phyloP scores from a whole-genome alignment of 768 basidiomycete species.

The Phaffia tasmanica region DNA sequence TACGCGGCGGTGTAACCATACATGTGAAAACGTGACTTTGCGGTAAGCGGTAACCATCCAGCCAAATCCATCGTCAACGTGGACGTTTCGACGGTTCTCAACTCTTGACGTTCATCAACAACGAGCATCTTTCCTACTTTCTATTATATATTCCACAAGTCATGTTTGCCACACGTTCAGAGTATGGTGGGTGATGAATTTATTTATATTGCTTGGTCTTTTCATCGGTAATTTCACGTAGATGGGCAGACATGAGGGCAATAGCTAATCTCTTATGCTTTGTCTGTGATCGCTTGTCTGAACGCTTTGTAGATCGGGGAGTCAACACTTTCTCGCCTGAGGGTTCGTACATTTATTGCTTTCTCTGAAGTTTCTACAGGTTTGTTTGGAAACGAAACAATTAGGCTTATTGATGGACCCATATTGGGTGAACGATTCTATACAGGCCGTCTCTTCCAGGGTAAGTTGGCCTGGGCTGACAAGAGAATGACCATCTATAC shows the following conservation, averaged over 20 bases:
- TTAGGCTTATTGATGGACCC: conserved; percentile 41
- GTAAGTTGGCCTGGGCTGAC: conserved; percentile 40
- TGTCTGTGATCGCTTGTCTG: background rate
- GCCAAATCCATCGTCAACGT: too few relatives aligned
- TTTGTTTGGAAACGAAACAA: background rate
- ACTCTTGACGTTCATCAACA: too few relatives aligned
- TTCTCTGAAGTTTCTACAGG: conserved; percentile 6
- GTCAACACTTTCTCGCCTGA: conserved; percentile 97
- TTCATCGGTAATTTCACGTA: background rate
- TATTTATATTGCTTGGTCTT: background rate
- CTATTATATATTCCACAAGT: background rate
- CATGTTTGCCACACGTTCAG: conserved; percentile 92
- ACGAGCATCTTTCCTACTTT: background rate
- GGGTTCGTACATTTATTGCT: conserved; percentile 28
- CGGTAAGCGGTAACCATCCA: too few relatives aligned
- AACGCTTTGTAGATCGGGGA: conserved; percentile 55
- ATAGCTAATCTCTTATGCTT: background rate
- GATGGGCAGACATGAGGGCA: conserved; percentile 32
- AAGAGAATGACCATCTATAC: background rate
- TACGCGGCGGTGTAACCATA: too few relatives aligned
- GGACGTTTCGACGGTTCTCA: too few relatives aligned
- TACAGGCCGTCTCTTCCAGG: conserved; percentile 80
- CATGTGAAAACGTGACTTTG: too few relatives aligned
- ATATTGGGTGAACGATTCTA: background rate
- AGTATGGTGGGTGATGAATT: conserved; percentile 54